Base-by-base conservation (phyloP, 495 filamentous ascomycete genomes). In the Jackrogersella minutella region DNA sequence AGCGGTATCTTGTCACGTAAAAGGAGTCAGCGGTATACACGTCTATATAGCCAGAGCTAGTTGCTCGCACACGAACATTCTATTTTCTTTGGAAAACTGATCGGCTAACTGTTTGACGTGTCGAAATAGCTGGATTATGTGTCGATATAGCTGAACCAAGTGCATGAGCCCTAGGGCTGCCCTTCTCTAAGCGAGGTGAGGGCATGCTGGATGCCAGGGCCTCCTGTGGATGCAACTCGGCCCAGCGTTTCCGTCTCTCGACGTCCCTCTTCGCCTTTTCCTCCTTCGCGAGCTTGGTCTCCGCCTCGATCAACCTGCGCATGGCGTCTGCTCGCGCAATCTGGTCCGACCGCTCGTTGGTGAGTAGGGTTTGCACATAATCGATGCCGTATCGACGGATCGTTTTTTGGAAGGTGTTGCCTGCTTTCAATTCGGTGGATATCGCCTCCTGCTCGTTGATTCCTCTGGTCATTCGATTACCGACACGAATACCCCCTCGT, bases 221-320 rank as follows among this genome's bases (percentile, higher is more conserved):
- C n/a, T n/a, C n/a, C n/a, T n/a, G n/a, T n/a, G n/a, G n/a, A n/a
- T n/a, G 47, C 64, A 60, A 65, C 61, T 19, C 58, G 5, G 21
- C 72, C 46, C 62, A 73, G 2, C 49, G 37, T 46, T 43, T 47
- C 24, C 59, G 33, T 55, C 47, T 59, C 39, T 62, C 59, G 21
- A 5, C 31, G 28, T 22, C 37, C 37, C 67, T 46, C 62, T 72
- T 65, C 19, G 28, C 57, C 57, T 66, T 70, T 73, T 87, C 84
- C 58, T 73, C 43, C 39, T 73, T 63, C n/a, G 77, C 79, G 26
- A 84, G 51, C 46, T 49, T 72, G 56, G 66, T 74, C 78, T 87
- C 85, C 62, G 74, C 51, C 41, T 76, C 62, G 30, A 87, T 78
- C 21, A 87, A 67, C 44, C 63, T 63, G 63, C 80, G 80, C 79